Percentiles rank a stretch among this genome's conserved stretches.
phyloP scores from a whole-genome alignment of 305 asterid genomes.

The Stenogyne calaminthoides region DNA sequence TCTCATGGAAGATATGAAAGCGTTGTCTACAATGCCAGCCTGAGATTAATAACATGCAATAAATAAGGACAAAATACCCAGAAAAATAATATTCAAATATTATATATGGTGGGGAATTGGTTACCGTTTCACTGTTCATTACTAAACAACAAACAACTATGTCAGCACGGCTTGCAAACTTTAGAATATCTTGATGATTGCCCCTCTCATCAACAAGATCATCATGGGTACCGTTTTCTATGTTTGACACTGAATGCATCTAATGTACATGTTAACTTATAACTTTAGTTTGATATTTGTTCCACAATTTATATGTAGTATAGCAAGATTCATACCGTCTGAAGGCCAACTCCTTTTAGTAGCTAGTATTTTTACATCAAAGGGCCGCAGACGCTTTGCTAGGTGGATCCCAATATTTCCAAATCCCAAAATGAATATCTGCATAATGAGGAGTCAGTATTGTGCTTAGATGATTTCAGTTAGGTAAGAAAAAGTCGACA shows the following conservation, averaged over 20 bases:
- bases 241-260: slow-evolving; percentile 27
- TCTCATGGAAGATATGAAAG: slow-evolving; percentile 85
- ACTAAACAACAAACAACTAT: slow-evolving; percentile 82
- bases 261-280: slow-evolving; percentile 23
- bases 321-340: slow-evolving; percentile 46
- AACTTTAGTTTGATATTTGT: background rate
- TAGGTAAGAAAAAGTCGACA: slow-evolving; percentile 11
- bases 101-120: background rate
- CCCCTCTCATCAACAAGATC: slow-evolving; percentile 87
- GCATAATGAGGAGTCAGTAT: slow-evolving; percentile 9
- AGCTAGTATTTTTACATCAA: slow-evolving; percentile 89
- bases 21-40: slow-evolving; percentile 73
- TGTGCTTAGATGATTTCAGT: background rate
- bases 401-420: slow-evolving; percentile 81
- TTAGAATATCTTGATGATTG: slow-evolving; percentile 61
- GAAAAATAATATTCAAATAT: background rate
- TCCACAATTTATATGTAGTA: background rate
- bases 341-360: slow-evolving; percentile 87
- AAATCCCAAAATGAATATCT: slow-evolving; percentile 82
- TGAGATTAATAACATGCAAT: slow-evolving; percentile 38
- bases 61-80: slow-evolving; percentile 3
- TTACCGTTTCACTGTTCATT: slow-evolving; percentile 82
- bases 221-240: slow-evolving; percentile 35
- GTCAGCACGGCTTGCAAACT: slow-evolving; percentile 79
- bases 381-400: slow-evolving; percentile 92